Base-by-base conservation (phyloP, 176 grass and related monocot genomes). In the Lolium perenne region DNA sequence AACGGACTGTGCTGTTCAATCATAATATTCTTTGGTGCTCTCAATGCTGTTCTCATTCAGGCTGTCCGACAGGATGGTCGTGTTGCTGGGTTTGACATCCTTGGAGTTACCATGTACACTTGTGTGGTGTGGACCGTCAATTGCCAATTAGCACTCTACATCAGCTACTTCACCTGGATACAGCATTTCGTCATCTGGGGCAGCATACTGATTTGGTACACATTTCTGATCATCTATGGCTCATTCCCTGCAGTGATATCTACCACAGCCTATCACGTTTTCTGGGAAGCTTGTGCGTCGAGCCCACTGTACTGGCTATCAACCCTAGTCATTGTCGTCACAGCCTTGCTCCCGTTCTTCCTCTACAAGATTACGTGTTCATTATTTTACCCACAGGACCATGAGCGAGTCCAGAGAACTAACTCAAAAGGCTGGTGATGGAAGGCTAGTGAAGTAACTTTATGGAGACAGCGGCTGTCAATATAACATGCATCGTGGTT, bases 111-210 rank as follows among this genome's bases (percentile, higher is more conserved):
- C 78, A 95, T 98, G 95, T 98, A 98, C 84, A 86, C 87, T 67
- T 95, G 93, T n/a, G 95, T 98, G 5, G 87, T 98, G 23, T 98
- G 95, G 95, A 91, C 94, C 1, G 95, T 98, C 62, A 98, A 98
- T 80, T 93, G 93, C 68, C 95, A 95, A 48, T 73, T 98, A 78
- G 95, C 89, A 48, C 87, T 98, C 38, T 95, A 92, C 54, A 88
- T 98, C 76, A 84, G 78, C 85, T 95, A 98, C 79, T 93, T 98
- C 74, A 98, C 95, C 55, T 74, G 92, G 54, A 95, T 98, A 79
- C 95, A 98, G 1, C 95, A 98, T 77, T 75, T 95, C 26, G 87
- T 95, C 77, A 93, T 98, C 77, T 98, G 93, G 95, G 91, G 87
- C 20, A 91, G 95, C 71, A 90, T 98, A 87, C 80, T 78, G 32